Evolutionary conservation across 495 filamentous ascomycete species (phyloP).

Genomic region (Penicillium mononematosum): DNA sequence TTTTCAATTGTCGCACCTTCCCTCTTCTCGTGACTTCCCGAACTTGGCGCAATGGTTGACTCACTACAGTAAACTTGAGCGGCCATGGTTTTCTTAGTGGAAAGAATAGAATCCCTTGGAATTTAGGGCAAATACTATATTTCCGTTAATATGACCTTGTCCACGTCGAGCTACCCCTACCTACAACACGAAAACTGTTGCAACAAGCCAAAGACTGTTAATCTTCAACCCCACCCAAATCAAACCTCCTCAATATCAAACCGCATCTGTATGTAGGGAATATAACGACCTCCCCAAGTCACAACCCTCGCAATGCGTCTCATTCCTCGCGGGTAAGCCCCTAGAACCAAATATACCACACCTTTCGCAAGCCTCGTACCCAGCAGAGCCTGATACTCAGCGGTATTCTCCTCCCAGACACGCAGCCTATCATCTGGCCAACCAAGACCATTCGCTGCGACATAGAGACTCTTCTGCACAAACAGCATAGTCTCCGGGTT

Average conservation of each 20-base stretch:
- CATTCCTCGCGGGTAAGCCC: neutral
- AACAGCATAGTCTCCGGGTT: neutral
- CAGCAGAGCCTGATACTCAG: neutral
- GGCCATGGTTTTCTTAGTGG: neutral
- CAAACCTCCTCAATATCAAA: neutral
- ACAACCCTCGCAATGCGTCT: neutral
- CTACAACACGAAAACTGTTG: neutral
- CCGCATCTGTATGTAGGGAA: neutral
- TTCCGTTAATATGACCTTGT: neutral
- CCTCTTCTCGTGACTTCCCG: too few relatives aligned
- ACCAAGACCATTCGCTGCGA: neutral
- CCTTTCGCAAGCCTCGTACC: neutral
- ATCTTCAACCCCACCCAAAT: neutral
- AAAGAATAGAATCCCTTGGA: neutral
- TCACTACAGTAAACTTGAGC: neutral
- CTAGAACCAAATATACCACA: neutral
- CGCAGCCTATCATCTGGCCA: neutral
- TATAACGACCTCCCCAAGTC: neutral
- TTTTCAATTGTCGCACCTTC: too few relatives aligned
- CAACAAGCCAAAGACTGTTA: neutral
- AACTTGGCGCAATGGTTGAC: too few relatives aligned
- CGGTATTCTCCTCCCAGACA: neutral
- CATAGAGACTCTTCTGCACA: neutral
- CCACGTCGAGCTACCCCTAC: neutral
- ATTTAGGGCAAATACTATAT: neutral